A percentile compares a stretch with the other conserved stretches of the same genome.
Conservation (phyloP, 1,284 basidiomycete species). For the Sanghuangporus baumii region DNA sequence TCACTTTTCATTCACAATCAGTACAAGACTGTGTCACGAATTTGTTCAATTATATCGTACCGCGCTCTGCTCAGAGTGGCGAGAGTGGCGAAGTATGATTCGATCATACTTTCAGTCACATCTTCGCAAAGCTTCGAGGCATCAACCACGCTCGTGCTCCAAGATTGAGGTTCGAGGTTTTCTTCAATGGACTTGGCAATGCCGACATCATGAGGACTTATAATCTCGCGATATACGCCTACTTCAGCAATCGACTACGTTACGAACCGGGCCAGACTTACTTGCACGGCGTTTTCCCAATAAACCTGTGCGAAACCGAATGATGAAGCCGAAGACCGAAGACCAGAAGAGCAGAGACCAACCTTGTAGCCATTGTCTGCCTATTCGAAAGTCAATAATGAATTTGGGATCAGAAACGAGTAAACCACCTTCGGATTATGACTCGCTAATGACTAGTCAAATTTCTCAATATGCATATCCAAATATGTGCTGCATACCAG, state of each 20-base stretch:
- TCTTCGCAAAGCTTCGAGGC: slow-evolving; percentile 46
- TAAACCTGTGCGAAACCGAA: slow-evolving; percentile 49
- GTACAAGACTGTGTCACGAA: not conserved
- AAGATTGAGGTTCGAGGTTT: slow-evolving; percentile 54
- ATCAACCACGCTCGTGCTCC: slow-evolving; percentile 34
- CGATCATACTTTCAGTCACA: slow-evolving; percentile 51
- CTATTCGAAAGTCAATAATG: slow-evolving; percentile 30
- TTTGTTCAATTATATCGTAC: slow-evolving; percentile 30
- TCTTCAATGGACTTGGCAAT: slow-evolving; percentile 61
- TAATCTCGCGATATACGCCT: slow-evolving; percentile 47
- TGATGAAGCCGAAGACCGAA: not conserved
- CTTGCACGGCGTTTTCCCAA: slow-evolving; percentile 82
- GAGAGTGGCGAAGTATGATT: slow-evolving; percentile 53
- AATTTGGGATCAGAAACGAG: not conserved
- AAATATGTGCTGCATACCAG: slow-evolving; percentile 41
- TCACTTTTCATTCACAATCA: not conserved
- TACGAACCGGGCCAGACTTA: slow-evolving; percentile 25
- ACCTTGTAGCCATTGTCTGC: slow-evolving; percentile 86
- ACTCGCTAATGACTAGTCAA: slow-evolving; percentile 45
- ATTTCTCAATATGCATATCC: not conserved
- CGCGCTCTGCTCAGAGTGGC: slow-evolving; percentile 34
- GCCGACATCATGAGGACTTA: slow-evolving; percentile 71
- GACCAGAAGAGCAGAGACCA: slow-evolving; percentile 1
- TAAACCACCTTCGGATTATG: slow-evolving; percentile 73
- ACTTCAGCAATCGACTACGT: not conserved